Conservation (phyloP, 164 flowering plant species). For the Echeveria elegans region DNA sequence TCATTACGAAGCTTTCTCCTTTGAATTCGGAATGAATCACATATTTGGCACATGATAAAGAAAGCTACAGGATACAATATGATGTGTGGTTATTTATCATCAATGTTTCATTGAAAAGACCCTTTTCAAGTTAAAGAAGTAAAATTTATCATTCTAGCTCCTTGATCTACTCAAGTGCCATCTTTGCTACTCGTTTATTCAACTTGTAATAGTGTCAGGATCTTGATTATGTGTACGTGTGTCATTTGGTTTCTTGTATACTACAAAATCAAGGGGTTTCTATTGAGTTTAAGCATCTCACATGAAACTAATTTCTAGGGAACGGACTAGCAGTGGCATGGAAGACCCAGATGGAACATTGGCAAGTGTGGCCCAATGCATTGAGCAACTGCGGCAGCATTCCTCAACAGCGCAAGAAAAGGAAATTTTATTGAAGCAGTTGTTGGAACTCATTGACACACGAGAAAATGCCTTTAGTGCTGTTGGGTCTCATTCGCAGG, state of each 20-base stretch:
- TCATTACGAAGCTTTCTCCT: not conserved
- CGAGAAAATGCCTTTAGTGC: constrained; percentile 92
- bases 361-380: constrained; percentile 96
- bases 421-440: constrained; percentile 64
- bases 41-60: not conserved
- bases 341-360: constrained; percentile 97
- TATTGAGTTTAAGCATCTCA: not conserved
- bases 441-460: constrained; percentile 72
- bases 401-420: constrained; percentile 79
- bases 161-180: not conserved
- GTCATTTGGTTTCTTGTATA: not conserved
- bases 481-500: constrained; percentile 97
- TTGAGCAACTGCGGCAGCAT: constrained; percentile 80
- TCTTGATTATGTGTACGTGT: not conserved
- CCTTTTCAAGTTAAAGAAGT: not conserved
- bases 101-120: not conserved
- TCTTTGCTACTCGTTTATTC: not conserved
- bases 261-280: constrained; percentile 9
- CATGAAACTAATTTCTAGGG: constrained; percentile 36
- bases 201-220: not conserved
- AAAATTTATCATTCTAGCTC: not conserved
- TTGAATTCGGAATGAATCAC: not conserved
- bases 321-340: constrained; percentile 56
- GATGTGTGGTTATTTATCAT: not conserved
- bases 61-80: not conserved